Conservation (phyloP, 2,329 filamentous ascomycete species). For the Talaromyces sp. region DNA sequence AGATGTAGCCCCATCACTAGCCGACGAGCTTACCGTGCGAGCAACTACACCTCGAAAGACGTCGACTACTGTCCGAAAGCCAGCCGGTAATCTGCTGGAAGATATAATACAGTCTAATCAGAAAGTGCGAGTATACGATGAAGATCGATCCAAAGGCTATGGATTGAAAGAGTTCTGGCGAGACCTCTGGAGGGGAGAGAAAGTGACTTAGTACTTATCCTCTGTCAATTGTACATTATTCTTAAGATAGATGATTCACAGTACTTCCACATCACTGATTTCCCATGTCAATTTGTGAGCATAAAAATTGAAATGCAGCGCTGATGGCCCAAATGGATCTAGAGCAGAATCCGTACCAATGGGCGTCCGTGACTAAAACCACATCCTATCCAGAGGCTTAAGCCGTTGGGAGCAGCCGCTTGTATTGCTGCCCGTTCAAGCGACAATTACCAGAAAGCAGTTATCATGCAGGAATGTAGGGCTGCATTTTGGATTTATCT, state of each 20-base stretch:
- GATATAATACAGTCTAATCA: conserved; percentile 50
- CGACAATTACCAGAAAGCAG: neutral
- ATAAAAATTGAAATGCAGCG: neutral
- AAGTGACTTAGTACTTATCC: conserved; percentile 15
- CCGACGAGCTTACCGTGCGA: conserved; percentile 68
- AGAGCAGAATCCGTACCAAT: no score
- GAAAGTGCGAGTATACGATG: conserved; percentile 66
- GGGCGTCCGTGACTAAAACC: neutral
- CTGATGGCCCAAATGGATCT: neutral
- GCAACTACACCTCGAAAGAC: conserved; percentile 49
- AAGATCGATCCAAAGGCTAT: conserved; percentile 67
- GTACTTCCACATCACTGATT: neutral
- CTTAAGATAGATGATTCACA: neutral
- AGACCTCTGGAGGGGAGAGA: conserved; percentile 61
- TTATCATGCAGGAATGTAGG: neutral
- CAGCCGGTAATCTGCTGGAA: conserved; percentile 33
- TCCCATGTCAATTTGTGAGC: neutral
- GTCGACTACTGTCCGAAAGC: conserved; percentile 19
- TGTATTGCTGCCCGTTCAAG: conserved; percentile 33
- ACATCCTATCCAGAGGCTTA: no score
- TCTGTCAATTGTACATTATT: neutral
- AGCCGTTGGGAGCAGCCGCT: conserved; percentile 38
- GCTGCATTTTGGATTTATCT: neutral
- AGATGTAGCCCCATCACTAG: conserved; percentile 75
- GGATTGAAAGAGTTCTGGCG: conserved; percentile 87